A percentile compares a stretch with the other conserved stretches of the same genome.
These are phyloP conservation scores for Amniculicola lignicola DNA, from an alignment of 495 filamentous ascomycete species.

Conservation along the genomic window DNA sequence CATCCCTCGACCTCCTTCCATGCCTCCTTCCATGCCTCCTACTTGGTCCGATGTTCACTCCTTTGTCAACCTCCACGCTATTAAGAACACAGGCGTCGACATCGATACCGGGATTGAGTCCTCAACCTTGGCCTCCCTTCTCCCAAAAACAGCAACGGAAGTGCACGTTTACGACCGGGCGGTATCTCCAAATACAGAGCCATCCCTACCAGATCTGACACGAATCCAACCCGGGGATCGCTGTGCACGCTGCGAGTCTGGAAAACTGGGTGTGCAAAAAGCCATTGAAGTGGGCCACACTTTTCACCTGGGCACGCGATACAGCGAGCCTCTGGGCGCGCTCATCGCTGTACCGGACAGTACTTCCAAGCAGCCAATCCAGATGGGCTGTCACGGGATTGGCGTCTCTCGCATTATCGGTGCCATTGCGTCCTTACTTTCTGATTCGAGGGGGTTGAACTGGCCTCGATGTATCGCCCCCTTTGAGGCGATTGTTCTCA, in stretches of 20 bases:
- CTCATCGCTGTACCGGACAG: slow-evolving; percentile 45
- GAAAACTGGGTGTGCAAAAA: slow-evolving; percentile 61
- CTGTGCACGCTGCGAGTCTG: slow-evolving; percentile 67
- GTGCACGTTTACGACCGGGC: slow-evolving; percentile 15
- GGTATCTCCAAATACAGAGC: not conserved
- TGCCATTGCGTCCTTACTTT: slow-evolving; percentile 71
- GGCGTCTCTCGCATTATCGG: slow-evolving; percentile 89
- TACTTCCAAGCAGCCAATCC: slow-evolving; percentile 53
- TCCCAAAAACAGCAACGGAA: slow-evolving; percentile 6
- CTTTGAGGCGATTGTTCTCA: slow-evolving; percentile 72
- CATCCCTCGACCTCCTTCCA: not conserved
- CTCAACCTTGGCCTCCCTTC: slow-evolving; percentile 1
- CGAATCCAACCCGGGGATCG: slow-evolving; percentile 60
- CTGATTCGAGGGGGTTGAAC: slow-evolving; percentile 72
- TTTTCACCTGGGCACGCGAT: slow-evolving; percentile 87
- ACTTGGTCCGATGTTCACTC: not conserved
- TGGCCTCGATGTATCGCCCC: slow-evolving; percentile 88
- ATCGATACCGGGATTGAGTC: slow-evolving; percentile 69
- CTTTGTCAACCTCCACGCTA: slow-evolving; percentile 65
- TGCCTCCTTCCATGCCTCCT: not conserved
- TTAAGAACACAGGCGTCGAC: slow-evolving; percentile 60
- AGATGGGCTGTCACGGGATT: slow-evolving; percentile 97
- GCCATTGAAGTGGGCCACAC: slow-evolving; percentile 93
- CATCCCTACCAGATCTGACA: slow-evolving; percentile 15
- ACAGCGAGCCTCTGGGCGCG: slow-evolving; percentile 70